Conservation (phyloP, 1,284 basidiomycete genomes). For the Moesziomyces sp. region DNA sequence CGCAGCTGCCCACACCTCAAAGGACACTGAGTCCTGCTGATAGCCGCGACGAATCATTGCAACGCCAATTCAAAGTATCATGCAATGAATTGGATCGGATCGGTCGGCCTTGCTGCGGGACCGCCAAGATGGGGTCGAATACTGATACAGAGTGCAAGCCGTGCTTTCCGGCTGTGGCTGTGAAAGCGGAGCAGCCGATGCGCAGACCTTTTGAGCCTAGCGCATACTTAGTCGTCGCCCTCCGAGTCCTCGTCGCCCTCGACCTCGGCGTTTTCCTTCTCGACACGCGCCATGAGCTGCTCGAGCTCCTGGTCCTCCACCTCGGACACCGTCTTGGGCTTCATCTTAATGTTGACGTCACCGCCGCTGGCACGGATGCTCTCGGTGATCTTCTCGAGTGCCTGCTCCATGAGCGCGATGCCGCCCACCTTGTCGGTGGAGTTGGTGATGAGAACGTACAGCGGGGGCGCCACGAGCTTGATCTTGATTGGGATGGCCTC, state of each 20-base stretch:
- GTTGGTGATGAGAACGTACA: conserved; percentile 95
- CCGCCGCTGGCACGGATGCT: conserved; percentile 83
- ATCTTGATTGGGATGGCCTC: conserved; percentile 96
- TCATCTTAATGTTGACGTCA: conserved; percentile 93
- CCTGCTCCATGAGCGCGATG: conserved; percentile 90
- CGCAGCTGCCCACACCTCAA: too few species aligned
- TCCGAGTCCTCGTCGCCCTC: conserved; percentile 65
- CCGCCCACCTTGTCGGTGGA: conserved; percentile 96
- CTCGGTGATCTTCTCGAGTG: conserved; percentile 87
- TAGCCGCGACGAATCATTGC: too few species aligned
- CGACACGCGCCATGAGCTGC: conserved; percentile 67
- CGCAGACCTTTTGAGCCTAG: not conserved
- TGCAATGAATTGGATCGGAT: too few species aligned
- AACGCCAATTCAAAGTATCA: too few species aligned
- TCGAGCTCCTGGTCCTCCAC: conserved; percentile 67
- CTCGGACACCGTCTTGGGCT: conserved; percentile 70
- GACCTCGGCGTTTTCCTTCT: conserved; percentile 68
- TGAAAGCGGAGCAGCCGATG: not conserved
- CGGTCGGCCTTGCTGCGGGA: not conserved
- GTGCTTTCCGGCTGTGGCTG: not conserved
- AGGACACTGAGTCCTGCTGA: too few species aligned
- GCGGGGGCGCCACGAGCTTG: conserved; percentile 92
- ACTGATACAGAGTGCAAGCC: conserved; percentile 14
- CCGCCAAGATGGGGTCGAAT: conserved; percentile 1
- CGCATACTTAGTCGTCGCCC: conserved; percentile 34